Evolutionary conservation across 148 eudicot species (phyloP).

Genomic region (Cornus kousa): DNA sequence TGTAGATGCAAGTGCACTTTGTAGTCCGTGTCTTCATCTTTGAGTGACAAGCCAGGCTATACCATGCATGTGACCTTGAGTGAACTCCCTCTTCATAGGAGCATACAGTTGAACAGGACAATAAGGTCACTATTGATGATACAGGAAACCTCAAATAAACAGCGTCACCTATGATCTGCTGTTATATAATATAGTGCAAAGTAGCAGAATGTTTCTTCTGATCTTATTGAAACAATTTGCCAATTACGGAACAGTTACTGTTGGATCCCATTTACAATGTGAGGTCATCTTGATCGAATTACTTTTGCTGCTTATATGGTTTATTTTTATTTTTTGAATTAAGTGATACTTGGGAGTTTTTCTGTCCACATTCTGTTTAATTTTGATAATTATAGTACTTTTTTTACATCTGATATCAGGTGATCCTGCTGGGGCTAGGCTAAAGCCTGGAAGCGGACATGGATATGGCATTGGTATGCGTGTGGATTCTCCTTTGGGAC

Average conservation of each 20-base stretch:
- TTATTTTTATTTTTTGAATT: too few species aligned
- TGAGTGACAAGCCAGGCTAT: background rate
- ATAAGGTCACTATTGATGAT: background rate
- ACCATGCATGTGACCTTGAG: background rate
- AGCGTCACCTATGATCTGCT: background rate
- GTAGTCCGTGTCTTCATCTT: background rate
- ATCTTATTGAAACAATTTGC: background rate
- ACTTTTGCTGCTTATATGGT: background rate
- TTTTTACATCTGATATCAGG: slow-evolving; percentile 38
- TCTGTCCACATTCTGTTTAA: background rate
- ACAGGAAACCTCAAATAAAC: background rate
- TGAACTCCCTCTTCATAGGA: too few species aligned
- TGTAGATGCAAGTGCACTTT: background rate
- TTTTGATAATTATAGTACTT: background rate
- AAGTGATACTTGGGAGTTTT: background rate
- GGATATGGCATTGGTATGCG: slow-evolving; percentile 92
- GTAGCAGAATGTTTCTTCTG: background rate
- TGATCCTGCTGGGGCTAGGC: slow-evolving; percentile 95
- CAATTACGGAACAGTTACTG: background rate
- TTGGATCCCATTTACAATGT: background rate
- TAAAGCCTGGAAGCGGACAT: slow-evolving; percentile 91
- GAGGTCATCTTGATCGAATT: background rate
- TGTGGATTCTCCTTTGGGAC: slow-evolving; percentile 94
- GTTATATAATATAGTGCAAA: background rate
- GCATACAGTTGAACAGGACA: background rate